phyloP scores from a whole-genome alignment of 2,329 filamentous ascomycete species.

The Xylariomycetidae sp. region DNA sequence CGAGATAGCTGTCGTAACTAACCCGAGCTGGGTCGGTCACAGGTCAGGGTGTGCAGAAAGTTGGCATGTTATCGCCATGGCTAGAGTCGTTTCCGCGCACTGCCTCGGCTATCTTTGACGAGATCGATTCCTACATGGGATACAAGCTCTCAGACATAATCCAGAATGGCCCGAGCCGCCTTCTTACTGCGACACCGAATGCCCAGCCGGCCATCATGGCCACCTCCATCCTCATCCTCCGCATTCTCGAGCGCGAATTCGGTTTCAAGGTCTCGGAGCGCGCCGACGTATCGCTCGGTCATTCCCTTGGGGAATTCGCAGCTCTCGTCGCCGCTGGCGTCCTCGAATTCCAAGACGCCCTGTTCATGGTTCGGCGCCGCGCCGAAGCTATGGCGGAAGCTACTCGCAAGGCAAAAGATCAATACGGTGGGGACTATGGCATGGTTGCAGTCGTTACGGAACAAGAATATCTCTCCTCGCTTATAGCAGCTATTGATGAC shows the following conservation, averaged over 20 bases:
- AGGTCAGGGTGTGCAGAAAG: slow-evolving; percentile 87
- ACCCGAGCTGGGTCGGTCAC: slow-evolving; percentile 7
- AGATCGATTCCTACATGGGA: slow-evolving; percentile 75
- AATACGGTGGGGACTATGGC: slow-evolving; percentile 77
- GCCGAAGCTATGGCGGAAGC: slow-evolving; percentile 81
- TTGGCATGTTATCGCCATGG: slow-evolving; percentile 85
- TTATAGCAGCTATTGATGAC: slow-evolving; percentile 71
- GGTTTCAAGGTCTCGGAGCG: slow-evolving; percentile 66
- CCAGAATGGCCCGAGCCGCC: slow-evolving; percentile 69
- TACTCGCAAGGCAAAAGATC: slow-evolving; percentile 58
- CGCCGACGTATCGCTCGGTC: slow-evolving; percentile 80
- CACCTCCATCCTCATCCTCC: slow-evolving; percentile 83
- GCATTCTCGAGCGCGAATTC: slow-evolving; percentile 81
- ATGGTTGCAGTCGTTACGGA: slow-evolving; percentile 94
- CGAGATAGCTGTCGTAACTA: slow-evolving; percentile 4
- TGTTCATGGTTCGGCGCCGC: slow-evolving; percentile 70
- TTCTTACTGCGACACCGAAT: slow-evolving; percentile 77
- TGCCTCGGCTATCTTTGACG: slow-evolving; percentile 70
- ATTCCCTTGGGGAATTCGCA: slow-evolving; percentile 90
- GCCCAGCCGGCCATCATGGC: slow-evolving; percentile 97
- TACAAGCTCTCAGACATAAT: slow-evolving; percentile 75
- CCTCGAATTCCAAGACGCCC: slow-evolving; percentile 70
- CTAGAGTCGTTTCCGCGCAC: slow-evolving; percentile 79
- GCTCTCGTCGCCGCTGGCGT: slow-evolving; percentile 83
- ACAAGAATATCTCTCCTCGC: slow-evolving; percentile 63